These are phyloP conservation scores for Uronychia binucleata DNA, from an alignment of 73 alveolate genomes.

Conservation along the genomic window DNA sequence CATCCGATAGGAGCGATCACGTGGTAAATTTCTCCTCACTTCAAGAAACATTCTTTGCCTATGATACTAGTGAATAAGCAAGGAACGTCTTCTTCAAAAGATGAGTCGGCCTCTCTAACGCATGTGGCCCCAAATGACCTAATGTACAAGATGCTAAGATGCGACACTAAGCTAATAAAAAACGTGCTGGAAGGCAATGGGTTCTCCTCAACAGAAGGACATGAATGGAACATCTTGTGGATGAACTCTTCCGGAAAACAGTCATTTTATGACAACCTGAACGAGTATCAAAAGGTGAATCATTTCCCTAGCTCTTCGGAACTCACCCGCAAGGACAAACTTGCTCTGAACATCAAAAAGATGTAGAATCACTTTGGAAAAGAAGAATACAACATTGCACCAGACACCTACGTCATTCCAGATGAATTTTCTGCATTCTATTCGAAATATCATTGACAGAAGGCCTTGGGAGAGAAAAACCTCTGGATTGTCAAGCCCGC, in stretches of 20 bases:
- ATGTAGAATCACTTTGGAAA: conserved; percentile 65
- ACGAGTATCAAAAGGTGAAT: conserved; percentile 65
- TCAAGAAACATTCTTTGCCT: not conserved
- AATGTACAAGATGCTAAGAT: not conserved
- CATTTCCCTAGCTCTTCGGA: conserved; percentile 83
- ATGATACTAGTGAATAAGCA: not conserved
- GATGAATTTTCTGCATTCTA: conserved; percentile 56
- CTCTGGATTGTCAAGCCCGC: conserved; percentile 93
- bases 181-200: conserved; percentile 41
- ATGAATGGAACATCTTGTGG: conserved; percentile 70
- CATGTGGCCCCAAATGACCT: not conserved
- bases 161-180: conserved; percentile 25
- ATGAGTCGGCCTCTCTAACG: not conserved
- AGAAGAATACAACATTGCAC: conserved; percentile 62
- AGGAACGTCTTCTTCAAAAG: not conserved
- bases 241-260: conserved; percentile 39
- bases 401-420: conserved; percentile 82
- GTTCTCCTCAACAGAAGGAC: conserved; percentile 18
- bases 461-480: conserved; percentile 40
- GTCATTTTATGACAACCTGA: conserved; percentile 62
- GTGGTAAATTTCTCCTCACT: not conserved
- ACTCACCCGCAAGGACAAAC: conserved; percentile 80
- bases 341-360: conserved; percentile 50
- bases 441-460: conserved; percentile 31
- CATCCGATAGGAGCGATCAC: not conserved